Conservation (phyloP, 768 basidiomycete genomes). For the Suillus alpinus region DNA sequence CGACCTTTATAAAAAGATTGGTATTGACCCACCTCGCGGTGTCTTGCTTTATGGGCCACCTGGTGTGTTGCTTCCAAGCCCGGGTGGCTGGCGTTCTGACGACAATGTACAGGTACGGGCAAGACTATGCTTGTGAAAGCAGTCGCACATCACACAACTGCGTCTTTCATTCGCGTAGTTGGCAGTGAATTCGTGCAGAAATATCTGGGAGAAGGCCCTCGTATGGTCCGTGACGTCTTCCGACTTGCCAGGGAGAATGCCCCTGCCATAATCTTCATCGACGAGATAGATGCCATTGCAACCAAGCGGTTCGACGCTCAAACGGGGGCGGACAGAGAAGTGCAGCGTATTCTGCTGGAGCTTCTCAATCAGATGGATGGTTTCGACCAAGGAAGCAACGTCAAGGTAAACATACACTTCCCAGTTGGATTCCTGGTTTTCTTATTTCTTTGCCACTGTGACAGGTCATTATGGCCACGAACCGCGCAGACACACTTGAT, state of each 20-base stretch:
- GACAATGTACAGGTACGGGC: conserved; percentile 72
- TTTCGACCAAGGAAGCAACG: conserved; percentile 97
- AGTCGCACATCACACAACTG: conserved; percentile 97
- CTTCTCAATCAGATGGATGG: conserved; percentile 99
- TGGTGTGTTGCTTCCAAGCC: conserved; percentile 45
- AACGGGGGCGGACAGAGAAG: conserved; percentile 97
- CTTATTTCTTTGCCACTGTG: not conserved
- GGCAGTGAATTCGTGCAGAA: conserved; percentile 99
- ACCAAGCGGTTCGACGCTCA: conserved; percentile 99
- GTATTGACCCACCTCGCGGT: conserved; percentile 97
- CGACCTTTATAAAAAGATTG: conserved; percentile 98
- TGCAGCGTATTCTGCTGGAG: conserved; percentile 96
- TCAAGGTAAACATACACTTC: conserved; percentile 62
- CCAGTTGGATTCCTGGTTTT: not conserved
- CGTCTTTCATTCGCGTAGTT: conserved; percentile 96
- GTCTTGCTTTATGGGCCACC: conserved; percentile 97
- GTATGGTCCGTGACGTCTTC: conserved; percentile 99
- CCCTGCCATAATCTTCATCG: conserved; percentile 98
- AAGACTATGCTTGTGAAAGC: conserved; percentile 99
- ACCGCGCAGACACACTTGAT: conserved; percentile 96
- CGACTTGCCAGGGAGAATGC: conserved; percentile 95
- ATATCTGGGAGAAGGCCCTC: conserved; percentile 97
- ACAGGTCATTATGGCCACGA: conserved; percentile 99
- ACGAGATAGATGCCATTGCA: conserved; percentile 97
- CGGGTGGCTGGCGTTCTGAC: conserved; percentile 6